Base-by-base conservation (phyloP, 768 basidiomycete genomes). In the Suillus plorans region DNA sequence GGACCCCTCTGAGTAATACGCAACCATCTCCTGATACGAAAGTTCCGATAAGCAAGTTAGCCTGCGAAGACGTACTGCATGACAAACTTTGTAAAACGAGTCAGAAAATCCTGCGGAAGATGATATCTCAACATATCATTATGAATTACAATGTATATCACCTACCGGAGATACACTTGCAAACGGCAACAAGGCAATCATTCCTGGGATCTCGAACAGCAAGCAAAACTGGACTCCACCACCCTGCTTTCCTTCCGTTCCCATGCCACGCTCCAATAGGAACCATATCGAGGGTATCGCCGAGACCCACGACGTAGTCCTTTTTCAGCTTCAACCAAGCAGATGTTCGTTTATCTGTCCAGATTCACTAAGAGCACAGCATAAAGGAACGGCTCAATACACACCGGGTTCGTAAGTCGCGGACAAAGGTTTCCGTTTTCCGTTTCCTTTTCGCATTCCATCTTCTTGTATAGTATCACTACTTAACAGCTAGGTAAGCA, bases 281-380 rank as follows among this genome's bases (percentile, higher is more conserved):
- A 37, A 90, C 84, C 62, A 90, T 76, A 71, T 91, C 91, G 36
- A 87, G 84, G 68, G 86, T 85, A 72, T 94, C 91, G n/a, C 89
- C 89, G 44, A 93, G 75, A 3, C 89, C 89, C 34, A 84, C 83
- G 25, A 95, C 88, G 73, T 96, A 97, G 73, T 97, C 95, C 72
- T 93, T 95, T 78, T 97, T 97, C 52, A 97, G 81, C 74, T 96
- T 95, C 63, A 96, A 73, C 95, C 95, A 97, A 3, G 91, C 89
- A 34, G 84, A 88, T 22, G 90, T 92, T 67, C 95, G 81, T 75
- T 92, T 92, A 76, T 97, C 95, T 76, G 81, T 57, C 57, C 34
- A 63, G 25, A 34, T 31, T 34, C 14, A 36, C 25, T 20, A 64
- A 8, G 20, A 25, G 14, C 20, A 41, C 57, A 42, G 25, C 39